These are phyloP conservation scores for Fusarium citri DNA, from an alignment of 2,329 filamentous ascomycete species.

Conservation along the genomic window DNA sequence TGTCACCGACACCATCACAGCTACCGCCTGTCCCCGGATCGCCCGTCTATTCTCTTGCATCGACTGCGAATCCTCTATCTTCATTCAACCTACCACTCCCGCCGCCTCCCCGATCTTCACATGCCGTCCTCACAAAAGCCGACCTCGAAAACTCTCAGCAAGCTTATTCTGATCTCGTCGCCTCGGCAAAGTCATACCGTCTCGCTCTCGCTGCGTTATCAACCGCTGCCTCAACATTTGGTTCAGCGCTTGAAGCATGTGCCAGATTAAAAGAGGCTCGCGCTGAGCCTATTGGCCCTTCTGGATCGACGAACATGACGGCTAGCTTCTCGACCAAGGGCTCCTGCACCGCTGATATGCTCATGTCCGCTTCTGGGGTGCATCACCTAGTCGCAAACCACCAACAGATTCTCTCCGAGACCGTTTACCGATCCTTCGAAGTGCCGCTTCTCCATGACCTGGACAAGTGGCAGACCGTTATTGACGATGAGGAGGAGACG, in stretches of 20 bases:
- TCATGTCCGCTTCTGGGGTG: constrained; percentile 71
- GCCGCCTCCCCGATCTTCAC: constrained; percentile 67
- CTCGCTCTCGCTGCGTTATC: constrained; percentile 71
- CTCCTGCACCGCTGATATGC: constrained; percentile 71
- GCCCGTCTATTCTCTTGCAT: constrained; percentile 72
- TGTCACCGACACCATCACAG: constrained; percentile 66
- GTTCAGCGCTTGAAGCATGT: constrained; percentile 73
- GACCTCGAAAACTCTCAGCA: constrained; percentile 72
- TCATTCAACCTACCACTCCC: constrained; percentile 70
- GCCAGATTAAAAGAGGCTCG: constrained; percentile 76
- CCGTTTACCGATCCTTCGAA: constrained; percentile 75
- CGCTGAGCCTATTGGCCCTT: constrained; percentile 64
- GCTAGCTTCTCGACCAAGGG: constrained; percentile 62
- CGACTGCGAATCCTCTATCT: constrained; percentile 70
- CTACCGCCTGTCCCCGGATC: constrained; percentile 71
- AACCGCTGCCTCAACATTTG: constrained; percentile 71
- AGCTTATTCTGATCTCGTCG: constrained; percentile 71
- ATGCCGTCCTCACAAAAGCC: constrained; percentile 70
- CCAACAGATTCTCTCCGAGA: constrained; percentile 76
- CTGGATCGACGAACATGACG: constrained; percentile 53
- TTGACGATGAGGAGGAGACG: constrained; percentile 72
- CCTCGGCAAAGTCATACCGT: constrained; percentile 73
- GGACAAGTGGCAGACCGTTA: constrained; percentile 71
- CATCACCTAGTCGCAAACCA: constrained; percentile 77
- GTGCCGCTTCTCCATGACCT: constrained; percentile 76